Evolutionary conservation across 208 protist species (phyloP), one percentile per base, ranked within the genome.

Genomic region (Trichomonas tenax): DNA sequence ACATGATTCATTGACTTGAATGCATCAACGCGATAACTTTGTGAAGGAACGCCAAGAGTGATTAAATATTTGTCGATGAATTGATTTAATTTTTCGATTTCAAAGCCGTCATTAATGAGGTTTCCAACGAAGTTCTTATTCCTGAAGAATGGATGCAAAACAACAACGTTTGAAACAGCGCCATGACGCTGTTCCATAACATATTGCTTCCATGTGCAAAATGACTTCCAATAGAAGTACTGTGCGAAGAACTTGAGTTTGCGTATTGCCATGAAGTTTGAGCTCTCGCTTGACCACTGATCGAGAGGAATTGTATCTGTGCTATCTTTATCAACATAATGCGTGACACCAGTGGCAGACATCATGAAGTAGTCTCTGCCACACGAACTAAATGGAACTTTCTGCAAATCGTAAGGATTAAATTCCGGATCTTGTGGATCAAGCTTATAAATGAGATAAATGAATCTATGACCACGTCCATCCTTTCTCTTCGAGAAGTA

Each of bases 401-500:
- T 93, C 38, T 93, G 41, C 10, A 93, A 38, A n/a, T 93, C 86
- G n/a, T 93, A 93, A 48, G 86, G 86, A 40, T 41, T 48, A 58
- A 93, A 93, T 8, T 26, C 14, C 11, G 86, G 86, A 93, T 93
- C 86, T 48, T 93, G 41, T 17, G 15, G 40, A 93, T 93, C 44
- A 17, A 10, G 0, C 51, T 41, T 26, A 93, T 93, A 93, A 38
- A 58, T 38, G 48, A 93, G 51, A 93, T 93, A 93, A 51, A 93
- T 93, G 46, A 93, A 93, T 48, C 23, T 23, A 93, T 93, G 86
- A 38, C 86, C 86, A 8, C 86, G 8, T 34, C 86, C 86, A 58
- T 93, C 86, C 38, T 51, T 93, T 93, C 86, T 41, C 31, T 93
- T 93, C 1, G 86, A 93, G 46, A 93, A 93, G 45, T 93, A 93